phyloP scores from a whole-genome alignment of 805 yeast genomes.

The Ogataea neopini region DNA sequence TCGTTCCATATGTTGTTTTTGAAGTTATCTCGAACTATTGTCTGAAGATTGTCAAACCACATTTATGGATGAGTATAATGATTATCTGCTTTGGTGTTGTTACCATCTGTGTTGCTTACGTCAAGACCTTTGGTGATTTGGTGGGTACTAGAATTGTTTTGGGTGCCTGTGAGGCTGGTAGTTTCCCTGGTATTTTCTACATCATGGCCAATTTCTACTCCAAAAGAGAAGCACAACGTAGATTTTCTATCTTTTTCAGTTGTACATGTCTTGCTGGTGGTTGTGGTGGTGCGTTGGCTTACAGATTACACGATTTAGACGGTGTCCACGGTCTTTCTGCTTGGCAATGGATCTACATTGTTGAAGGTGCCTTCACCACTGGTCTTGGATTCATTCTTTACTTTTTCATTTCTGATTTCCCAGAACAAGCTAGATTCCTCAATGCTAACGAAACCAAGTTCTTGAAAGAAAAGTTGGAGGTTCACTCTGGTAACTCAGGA shows the following conservation, averaged over 20 bases:
- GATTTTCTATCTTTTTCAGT: conserved; percentile 69
- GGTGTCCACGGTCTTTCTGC: conserved; percentile 43
- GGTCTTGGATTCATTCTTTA: conserved; percentile 35
- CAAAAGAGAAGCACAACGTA: conserved; percentile 63
- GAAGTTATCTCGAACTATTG: conserved; percentile 66
- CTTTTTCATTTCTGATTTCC: conserved; percentile 67
- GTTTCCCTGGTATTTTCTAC: conserved; percentile 76
- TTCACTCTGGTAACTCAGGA: conserved; percentile 52
- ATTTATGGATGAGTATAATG: conserved; percentile 59
- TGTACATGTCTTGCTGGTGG: conserved; percentile 79
- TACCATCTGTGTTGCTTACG: conserved; percentile 67
- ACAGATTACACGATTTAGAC: conserved; percentile 57
- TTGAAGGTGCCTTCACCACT: conserved; percentile 39
- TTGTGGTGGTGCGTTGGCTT: conserved; percentile 74
- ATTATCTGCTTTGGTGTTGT: conserved; percentile 65
- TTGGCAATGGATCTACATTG: conserved; percentile 49
- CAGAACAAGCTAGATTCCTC: conserved; percentile 62
- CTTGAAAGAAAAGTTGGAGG: conserved; percentile 58
- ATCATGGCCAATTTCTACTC: conserved; percentile 66
- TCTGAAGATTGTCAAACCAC: conserved; percentile 61
- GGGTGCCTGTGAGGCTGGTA: conserved; percentile 69
- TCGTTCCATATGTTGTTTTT: conserved; percentile 66
- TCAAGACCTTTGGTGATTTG: conserved; percentile 56
- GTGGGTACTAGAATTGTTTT: conserved; percentile 63
- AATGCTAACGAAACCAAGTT: conserved; percentile 52